Evolutionary conservation across 106 monocot genomes (phyloP).

Genomic region (Dendrobium chrysotoxum): DNA sequence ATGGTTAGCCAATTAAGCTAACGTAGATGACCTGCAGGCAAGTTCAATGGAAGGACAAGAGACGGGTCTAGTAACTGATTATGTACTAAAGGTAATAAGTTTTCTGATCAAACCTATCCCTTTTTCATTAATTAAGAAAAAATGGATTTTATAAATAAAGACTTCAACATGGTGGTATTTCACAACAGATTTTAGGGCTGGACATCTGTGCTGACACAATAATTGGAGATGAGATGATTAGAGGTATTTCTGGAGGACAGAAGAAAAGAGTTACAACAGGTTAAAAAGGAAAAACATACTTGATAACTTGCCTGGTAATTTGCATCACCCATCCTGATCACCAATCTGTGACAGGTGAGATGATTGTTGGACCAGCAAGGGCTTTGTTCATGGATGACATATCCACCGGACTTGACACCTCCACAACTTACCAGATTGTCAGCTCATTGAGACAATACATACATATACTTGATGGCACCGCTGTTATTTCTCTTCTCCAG

Average conservation of each 20-base stretch:
- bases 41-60: slow-evolving; percentile 33
- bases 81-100: slow-evolving; percentile 43
- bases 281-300: background rate
- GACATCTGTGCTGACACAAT: slow-evolving; percentile 4
- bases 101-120: background rate
- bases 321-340: too few species aligned
- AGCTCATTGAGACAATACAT: slow-evolving; percentile 35
- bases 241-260: slow-evolving; percentile 7
- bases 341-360: slow-evolving; percentile 28
- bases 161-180: background rate
- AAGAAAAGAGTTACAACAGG: slow-evolving; percentile 5
- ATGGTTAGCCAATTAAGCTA: background rate
- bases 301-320: too few species aligned
- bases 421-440: slow-evolving; percentile 53
- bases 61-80: slow-evolving; percentile 46
- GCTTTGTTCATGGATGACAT: slow-evolving; percentile 60
- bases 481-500: slow-evolving; percentile 40
- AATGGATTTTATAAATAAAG: background rate
- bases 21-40: slow-evolving; percentile 24
- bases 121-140: background rate
- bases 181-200: slow-evolving; percentile 3
- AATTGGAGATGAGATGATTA: slow-evolving; percentile 1
- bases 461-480: slow-evolving; percentile 37
- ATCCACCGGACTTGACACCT: slow-evolving; percentile 55
- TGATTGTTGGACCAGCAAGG: slow-evolving; percentile 46